phyloP scores from a whole-genome alignment of 2,329 filamentous ascomycete species.

The Xylariaceae sp. region DNA sequence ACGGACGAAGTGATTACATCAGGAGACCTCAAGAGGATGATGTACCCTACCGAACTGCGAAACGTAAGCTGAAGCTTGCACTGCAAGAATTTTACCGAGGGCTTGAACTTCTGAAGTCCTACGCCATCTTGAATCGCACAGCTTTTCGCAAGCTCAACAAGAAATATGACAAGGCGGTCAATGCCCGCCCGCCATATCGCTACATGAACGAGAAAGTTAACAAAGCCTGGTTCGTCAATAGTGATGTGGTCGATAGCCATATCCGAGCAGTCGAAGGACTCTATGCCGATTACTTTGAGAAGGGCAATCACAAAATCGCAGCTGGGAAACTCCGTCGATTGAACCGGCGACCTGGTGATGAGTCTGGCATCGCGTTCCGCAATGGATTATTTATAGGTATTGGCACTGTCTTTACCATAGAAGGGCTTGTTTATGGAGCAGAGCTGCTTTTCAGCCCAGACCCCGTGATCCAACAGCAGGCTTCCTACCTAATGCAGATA shows the following conservation, averaged over 20 bases:
- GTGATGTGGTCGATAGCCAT: constrained; percentile 75
- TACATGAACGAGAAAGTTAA: constrained; percentile 93
- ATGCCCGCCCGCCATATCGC: constrained; percentile 69
- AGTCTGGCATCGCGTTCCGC: constrained; percentile 54
- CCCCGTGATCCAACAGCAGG: constrained; percentile 42
- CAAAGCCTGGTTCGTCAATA: constrained; percentile 86
- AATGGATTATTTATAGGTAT: constrained; percentile 65
- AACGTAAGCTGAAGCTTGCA: constrained; percentile 85
- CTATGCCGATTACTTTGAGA: constrained; percentile 91
- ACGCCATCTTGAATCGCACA: constrained; percentile 82
- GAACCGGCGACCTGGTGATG: constrained; percentile 51
- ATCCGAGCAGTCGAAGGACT: constrained; percentile 82
- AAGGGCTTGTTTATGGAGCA: constrained; percentile 59
- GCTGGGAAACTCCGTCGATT: constrained; percentile 79
- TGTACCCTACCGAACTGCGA: constrained; percentile 81
- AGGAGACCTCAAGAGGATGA: constrained; percentile 49
- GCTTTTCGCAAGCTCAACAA: constrained; percentile 98
- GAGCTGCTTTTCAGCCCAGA: constrained; percentile 50
- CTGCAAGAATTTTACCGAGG: constrained; percentile 91
- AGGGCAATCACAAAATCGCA: constrained; percentile 87
- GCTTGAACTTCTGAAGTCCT: constrained; percentile 87
- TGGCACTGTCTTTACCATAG: constrained; percentile 60
- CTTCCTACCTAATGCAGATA: constrained; percentile 75
- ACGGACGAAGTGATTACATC: constrained; percentile 44
- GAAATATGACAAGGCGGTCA: constrained; percentile 91